Percentiles rank a stretch among this genome's conserved stretches.
Evolutionary conservation across 1,284 basidiomycete species (phyloP).

Genomic region (Cryptococcus floricola): DNA sequence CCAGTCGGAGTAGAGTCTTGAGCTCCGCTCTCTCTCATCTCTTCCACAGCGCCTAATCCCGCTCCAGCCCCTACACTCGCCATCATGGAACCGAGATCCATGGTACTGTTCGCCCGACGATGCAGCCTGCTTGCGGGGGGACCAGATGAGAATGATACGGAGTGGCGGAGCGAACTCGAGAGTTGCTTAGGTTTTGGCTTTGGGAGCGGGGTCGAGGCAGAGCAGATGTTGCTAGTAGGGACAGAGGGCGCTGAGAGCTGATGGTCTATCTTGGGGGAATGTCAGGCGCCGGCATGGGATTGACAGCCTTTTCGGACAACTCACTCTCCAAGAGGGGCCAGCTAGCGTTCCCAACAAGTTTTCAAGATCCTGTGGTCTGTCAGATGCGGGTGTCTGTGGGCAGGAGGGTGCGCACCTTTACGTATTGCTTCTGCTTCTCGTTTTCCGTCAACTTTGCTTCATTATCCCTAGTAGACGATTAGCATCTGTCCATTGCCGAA

Average conservation of each 20-base stretch:
- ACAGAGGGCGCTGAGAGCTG: conserved; percentile 8
- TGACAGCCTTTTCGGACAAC: not conserved
- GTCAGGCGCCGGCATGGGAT: not conserved
- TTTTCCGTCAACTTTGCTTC: conserved; percentile 31
- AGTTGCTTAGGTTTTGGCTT: conserved; percentile 9
- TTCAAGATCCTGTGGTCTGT: conserved; percentile 25
- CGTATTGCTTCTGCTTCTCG: conserved; percentile 32
- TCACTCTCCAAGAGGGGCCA: conserved; percentile 31
- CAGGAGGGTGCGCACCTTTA: conserved; percentile 21
- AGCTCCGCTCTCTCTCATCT: conserved; percentile 3
- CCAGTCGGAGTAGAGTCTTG: conserved; percentile 20
- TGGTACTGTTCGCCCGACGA: conserved; percentile 8
- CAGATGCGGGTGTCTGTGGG: not conserved
- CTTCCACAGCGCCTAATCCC: conserved; percentile 7
- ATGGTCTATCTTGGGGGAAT: conserved; percentile 10
- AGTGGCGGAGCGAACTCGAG: conserved; percentile 13
- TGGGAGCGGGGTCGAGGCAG: conserved; percentile 24
- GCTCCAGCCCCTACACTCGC: not conserved
- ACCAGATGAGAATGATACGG: conserved; percentile 17
- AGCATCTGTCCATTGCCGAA: not conserved
- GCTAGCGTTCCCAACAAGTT: conserved; percentile 24
- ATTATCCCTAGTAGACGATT: conserved; percentile 26
- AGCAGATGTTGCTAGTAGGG: conserved; percentile 10
- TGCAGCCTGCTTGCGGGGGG: conserved; percentile 1
- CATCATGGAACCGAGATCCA: conserved; percentile 6